Base-by-base conservation (phyloP, 2,329 filamentous ascomycete species). In the Penicillium verrucosum region DNA sequence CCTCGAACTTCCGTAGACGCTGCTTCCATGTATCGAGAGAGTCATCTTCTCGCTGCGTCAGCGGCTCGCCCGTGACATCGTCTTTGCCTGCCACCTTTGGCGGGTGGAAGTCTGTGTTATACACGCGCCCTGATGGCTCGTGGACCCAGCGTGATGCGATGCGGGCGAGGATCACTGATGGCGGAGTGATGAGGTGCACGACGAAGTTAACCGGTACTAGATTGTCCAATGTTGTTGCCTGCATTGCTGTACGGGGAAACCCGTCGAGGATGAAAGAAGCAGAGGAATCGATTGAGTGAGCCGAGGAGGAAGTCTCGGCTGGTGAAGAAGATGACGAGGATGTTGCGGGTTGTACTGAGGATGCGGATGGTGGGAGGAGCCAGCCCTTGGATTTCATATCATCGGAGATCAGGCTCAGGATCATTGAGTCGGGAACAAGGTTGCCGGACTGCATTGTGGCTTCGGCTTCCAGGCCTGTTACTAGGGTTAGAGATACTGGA, bases 261-360 rank as follows among this genome's bases (percentile, higher is more conserved):
- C 94, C 94, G 72, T 99, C 94, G 51, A 99, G 88, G 62, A 99
- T 89, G 74, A 97, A 97, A 0, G 92, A 96, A 9, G 92, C 91
- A 0, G 85, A 79, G 0, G 92, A 89, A 60, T 88, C 82, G 41
- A 94, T 83, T 47, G 87, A 72, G 58, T 59, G 71, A 67, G 57
- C 70, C 9, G 36, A 34, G 70, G 55, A 75, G 23, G 51, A 34
- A n/a, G 38, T 40, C 5, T 30, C n/a, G 32, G 56, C 41, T 36
- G 51, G 25, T 7, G 41, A 49, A 27, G 49, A 44, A 37, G 61
- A 44, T 23, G 47, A 47, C 10, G 54, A 42, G 11, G 46, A 32
- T 51, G 21, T 12, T 43, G 51, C 18, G 23, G 54, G 18, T n/a
- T 40, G 40, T 32, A 41, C 27, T 25, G 49, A 29, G 32, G 50